Base-by-base conservation (phyloP, 1,284 basidiomycete species). In the Sphagnurus paluster region DNA sequence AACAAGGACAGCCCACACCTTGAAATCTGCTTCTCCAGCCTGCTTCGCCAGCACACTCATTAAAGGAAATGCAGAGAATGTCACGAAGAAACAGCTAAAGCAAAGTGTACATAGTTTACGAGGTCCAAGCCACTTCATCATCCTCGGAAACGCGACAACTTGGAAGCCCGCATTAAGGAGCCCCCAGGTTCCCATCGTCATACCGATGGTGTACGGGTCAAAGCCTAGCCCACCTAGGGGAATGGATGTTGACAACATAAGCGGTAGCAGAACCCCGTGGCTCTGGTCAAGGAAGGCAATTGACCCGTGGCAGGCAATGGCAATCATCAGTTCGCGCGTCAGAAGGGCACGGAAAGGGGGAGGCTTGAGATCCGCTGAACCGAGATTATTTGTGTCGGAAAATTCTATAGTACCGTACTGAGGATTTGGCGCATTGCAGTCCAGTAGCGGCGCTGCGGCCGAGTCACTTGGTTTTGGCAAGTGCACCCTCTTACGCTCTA, bases 191-290 rank as follows among this genome's bases (percentile, higher is more conserved):
- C 57, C 59, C 50, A 68, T 54, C n/a, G 61, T 57, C 33, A 61
- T 54, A 4, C 66, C 65, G 33, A 67, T 67, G 6, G 55, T 60
- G 32, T 64, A 61, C 5, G 70, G 62, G 24, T 47, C 51, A 33
- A 68, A 56, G 5, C 57, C 61, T 3, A 68, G 56, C 1, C 66
- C 66, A 23, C 66, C 66, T 17, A 54, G 28, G n/a, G 44, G 34
- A 3, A 64, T 57, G 1, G 66, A 59, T 0, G 66, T 64, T 2
- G 61, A 65, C 40, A 61, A 60, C 54, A 67, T 63, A 3, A 69
- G 52, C 4, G 67, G 67, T 5, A 60, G 51, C 16, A 69, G 52
- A 3, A 62, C 65, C 19, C 48, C 39, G 42, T 60, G 50, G 19
- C 56, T 50, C 39, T 63, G 63, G 30, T 68, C 66, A 9, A 61